phyloP scores from a whole-genome alignment of 805 yeast genomes.

The Yamadazyma sp. region DNA sequence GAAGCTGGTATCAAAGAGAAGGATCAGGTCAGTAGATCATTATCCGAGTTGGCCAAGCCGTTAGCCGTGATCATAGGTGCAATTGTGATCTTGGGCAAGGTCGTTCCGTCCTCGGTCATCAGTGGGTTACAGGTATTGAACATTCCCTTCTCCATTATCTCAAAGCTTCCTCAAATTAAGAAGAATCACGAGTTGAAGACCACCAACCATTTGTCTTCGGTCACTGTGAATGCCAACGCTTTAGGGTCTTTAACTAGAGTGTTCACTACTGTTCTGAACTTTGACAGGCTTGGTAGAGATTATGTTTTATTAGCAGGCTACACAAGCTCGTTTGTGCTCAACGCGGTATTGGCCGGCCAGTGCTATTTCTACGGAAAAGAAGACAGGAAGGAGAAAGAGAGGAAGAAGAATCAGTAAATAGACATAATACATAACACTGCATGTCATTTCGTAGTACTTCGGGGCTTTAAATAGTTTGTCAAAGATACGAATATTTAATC shows the following conservation, averaged over 20 bases:
- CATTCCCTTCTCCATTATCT: slow-evolving; percentile 38
- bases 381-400: slow-evolving; percentile 12
- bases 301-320: slow-evolving; percentile 40
- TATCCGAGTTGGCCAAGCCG: slow-evolving; percentile 26
- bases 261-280: slow-evolving; percentile 38
- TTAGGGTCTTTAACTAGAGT: slow-evolving; percentile 40
- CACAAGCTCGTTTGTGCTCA: slow-evolving; percentile 32
- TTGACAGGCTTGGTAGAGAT: slow-evolving; percentile 29
- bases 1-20: slow-evolving; percentile 17
- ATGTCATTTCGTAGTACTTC: too few relatives aligned
- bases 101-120: slow-evolving; percentile 30
- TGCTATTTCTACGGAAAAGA: slow-evolving; percentile 24
- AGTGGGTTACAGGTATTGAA: slow-evolving; percentile 33
- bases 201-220: slow-evolving; percentile 35
- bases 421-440: neutral
- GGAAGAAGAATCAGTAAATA: neutral
- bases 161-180: slow-evolving; percentile 42
- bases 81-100: slow-evolving; percentile 28
- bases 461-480: too few relatives aligned
- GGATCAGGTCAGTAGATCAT: slow-evolving; percentile 18
- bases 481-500: too few relatives aligned
- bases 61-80: slow-evolving; percentile 27
- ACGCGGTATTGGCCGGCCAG: slow-evolving; percentile 38
- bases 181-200: slow-evolving; percentile 34
- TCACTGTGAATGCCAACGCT: slow-evolving; percentile 42